These are phyloP conservation scores for Neonothopanus nambi DNA, from an alignment of 1,284 basidiomycete genomes.

Conservation along the genomic window DNA sequence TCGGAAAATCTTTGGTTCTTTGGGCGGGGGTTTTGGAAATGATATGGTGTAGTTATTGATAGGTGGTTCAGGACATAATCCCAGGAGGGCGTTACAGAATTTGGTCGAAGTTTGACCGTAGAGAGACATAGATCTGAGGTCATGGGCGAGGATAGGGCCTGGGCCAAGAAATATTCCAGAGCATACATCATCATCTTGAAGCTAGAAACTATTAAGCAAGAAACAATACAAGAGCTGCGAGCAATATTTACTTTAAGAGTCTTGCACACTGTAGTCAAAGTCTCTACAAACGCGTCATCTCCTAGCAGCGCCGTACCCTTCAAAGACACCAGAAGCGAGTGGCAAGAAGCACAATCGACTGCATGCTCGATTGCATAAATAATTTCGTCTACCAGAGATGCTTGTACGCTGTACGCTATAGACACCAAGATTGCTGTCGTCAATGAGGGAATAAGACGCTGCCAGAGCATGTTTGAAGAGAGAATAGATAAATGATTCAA, in stretches of 20 bases:
- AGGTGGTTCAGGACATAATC: slow-evolving; percentile 11
- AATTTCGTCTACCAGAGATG: slow-evolving; percentile 37
- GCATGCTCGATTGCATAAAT: slow-evolving; percentile 40
- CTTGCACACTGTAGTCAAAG: slow-evolving; percentile 43
- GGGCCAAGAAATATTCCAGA: slow-evolving; percentile 6
- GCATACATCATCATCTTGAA: slow-evolving; percentile 17
- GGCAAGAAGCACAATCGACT: slow-evolving; percentile 47
- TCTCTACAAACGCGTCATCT: slow-evolving; percentile 39
- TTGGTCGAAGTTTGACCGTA: slow-evolving; percentile 14
- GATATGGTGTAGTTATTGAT: slow-evolving; percentile 14
- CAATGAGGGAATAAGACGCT: not conserved
- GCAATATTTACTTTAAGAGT: slow-evolving; percentile 31
- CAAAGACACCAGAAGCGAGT: slow-evolving; percentile 43
- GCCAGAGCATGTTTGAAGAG: not conserved
- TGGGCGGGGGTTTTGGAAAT: slow-evolving; percentile 12
- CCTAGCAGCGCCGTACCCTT: slow-evolving; percentile 43
- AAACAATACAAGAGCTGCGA: too few species aligned
- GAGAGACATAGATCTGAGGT: slow-evolving; percentile 13
- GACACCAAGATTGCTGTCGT: not conserved
- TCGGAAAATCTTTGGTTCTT: not conserved
- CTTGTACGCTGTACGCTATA: not conserved
- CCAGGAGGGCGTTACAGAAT: slow-evolving; percentile 15
- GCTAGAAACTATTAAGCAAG: slow-evolving; percentile 1
- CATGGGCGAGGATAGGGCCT: slow-evolving; percentile 13
- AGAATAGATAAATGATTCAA: too few species aligned